A percentile compares a stretch with the other conserved stretches of the same genome.
These are phyloP conservation scores for Celoporthe dispersa DNA, from an alignment of 2,329 filamentous ascomycete species.

Conservation along the genomic window DNA sequence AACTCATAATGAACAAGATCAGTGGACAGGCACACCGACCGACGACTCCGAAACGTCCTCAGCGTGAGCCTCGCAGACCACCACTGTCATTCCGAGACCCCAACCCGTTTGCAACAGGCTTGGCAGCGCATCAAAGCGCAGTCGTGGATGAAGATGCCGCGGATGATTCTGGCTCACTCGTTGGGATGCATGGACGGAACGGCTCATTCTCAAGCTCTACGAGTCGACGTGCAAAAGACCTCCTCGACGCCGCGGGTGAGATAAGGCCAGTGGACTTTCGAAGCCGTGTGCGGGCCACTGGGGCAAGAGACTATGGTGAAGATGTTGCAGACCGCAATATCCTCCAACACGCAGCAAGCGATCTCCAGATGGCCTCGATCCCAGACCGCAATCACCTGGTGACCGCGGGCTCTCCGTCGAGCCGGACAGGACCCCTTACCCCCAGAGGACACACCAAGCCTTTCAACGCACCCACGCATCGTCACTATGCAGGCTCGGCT, in stretches of 20 bases:
- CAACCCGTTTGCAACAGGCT: constrained; percentile 19
- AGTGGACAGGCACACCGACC: constrained; percentile 15
- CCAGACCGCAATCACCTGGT: constrained; percentile 3
- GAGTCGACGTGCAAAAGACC: constrained; percentile 36
- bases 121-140: constrained; percentile 14
- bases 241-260: constrained; percentile 62
- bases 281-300: constrained; percentile 53
- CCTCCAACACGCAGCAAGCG: constrained; percentile 38
- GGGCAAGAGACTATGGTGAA: constrained; percentile 62
- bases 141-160: not conserved
- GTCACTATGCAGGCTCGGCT: not conserved
- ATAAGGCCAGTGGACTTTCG: constrained; percentile 55
- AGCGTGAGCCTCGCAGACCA: constrained; percentile 23
- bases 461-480: not conserved
- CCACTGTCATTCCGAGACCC: constrained; percentile 31
- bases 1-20: constrained; percentile 36
- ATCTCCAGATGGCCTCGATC: not conserved
- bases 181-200: constrained; percentile 10
- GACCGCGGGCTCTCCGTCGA: not conserved
- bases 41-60: constrained; percentile 13
- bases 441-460: constrained; percentile 7
- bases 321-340: constrained; percentile 68
- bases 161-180: constrained; percentile 9
- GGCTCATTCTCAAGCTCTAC: constrained; percentile 22
- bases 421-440: not conserved